These are phyloP conservation scores for Termitomyces sp. DNA, from an alignment of 768 basidiomycete species.

Conservation along the genomic window DNA sequence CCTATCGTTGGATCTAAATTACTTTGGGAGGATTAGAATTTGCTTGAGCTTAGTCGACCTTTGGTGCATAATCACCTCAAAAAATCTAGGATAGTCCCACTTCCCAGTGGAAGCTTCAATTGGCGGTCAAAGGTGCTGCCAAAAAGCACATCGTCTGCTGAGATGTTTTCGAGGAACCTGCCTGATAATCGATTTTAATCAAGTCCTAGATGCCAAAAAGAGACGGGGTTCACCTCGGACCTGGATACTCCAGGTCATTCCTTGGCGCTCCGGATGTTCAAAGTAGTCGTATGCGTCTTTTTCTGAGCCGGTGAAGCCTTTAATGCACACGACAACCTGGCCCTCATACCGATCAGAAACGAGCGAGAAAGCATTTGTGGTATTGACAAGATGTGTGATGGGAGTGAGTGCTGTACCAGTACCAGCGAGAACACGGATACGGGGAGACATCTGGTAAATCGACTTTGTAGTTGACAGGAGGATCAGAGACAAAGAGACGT, in stretches of 20 bases:
- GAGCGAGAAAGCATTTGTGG: constrained; percentile 44
- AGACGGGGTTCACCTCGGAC: constrained; percentile 58
- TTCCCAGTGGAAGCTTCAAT: constrained; percentile 78
- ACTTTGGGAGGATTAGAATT: constrained; percentile 28
- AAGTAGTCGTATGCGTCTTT: constrained; percentile 66
- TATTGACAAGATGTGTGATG: constrained; percentile 64
- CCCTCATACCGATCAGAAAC: constrained; percentile 72
- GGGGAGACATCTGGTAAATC: constrained; percentile 35
- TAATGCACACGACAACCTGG: constrained; percentile 67
- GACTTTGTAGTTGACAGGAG: too few species aligned
- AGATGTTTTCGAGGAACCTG: constrained; percentile 62
- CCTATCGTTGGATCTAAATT: constrained; percentile 85
- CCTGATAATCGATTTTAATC: constrained; percentile 32
- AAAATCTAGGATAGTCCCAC: constrained; percentile 71
- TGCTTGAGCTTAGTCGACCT: too few species aligned
- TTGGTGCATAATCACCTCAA: constrained; percentile 49
- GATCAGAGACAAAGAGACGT: too few species aligned
- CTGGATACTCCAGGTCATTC: constrained; percentile 89
- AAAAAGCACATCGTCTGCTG: constrained; percentile 84
- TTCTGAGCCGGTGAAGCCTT: constrained; percentile 54
- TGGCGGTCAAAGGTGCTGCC: constrained; percentile 82
- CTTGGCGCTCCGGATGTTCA: constrained; percentile 55
- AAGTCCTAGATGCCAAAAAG: neutral
- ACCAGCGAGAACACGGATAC: constrained; percentile 70
- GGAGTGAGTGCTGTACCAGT: constrained; percentile 53